phyloP scores from a whole-genome alignment of 345 rosid species.

The Lagerstroemia speciosa region DNA sequence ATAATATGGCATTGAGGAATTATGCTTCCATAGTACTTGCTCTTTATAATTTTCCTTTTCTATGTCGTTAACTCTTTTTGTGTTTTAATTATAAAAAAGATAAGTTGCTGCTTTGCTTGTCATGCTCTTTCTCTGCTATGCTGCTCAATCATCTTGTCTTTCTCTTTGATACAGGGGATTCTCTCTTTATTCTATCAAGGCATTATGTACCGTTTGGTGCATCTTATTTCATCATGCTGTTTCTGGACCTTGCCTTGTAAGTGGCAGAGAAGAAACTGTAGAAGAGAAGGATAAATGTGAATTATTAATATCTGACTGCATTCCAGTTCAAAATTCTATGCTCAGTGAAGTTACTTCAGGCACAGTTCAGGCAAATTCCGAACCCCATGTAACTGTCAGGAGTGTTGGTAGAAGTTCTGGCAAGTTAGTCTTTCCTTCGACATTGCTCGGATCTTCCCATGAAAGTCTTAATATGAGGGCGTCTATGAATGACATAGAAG shows the following conservation, averaged over 20 bases:
- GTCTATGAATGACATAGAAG: conserved; percentile 22
- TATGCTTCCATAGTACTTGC: neutral
- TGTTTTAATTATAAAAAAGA: neutral
- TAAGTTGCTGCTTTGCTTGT: neutral
- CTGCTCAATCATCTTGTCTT: neutral
- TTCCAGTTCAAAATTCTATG: conserved; percentile 18
- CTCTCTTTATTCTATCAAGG: conserved; percentile 23
- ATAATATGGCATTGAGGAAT: neutral
- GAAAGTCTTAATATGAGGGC: conserved; percentile 14
- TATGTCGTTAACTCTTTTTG: neutral
- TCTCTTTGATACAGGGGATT: conserved; percentile 39
- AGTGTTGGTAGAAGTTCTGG: conserved; percentile 40
- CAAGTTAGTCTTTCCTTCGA: conserved; percentile 60
- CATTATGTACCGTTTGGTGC: conserved; percentile 35
- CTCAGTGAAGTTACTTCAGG: conserved; percentile 21
- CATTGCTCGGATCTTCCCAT: conserved; percentile 31
- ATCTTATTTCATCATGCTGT: conserved; percentile 33
- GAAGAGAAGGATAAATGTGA: conserved; percentile 33
- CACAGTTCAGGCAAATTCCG: conserved; percentile 17
- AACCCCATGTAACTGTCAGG: conserved; percentile 14
- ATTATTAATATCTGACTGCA: conserved; percentile 24
- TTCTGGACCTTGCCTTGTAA: conserved; percentile 28
- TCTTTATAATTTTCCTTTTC: neutral
- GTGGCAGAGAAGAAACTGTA: conserved; percentile 34
- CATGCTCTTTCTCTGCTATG: neutral